phyloP scores from a whole-genome alignment of 176 grass and related monocot genomes.

The Melocanna baccifera region DNA sequence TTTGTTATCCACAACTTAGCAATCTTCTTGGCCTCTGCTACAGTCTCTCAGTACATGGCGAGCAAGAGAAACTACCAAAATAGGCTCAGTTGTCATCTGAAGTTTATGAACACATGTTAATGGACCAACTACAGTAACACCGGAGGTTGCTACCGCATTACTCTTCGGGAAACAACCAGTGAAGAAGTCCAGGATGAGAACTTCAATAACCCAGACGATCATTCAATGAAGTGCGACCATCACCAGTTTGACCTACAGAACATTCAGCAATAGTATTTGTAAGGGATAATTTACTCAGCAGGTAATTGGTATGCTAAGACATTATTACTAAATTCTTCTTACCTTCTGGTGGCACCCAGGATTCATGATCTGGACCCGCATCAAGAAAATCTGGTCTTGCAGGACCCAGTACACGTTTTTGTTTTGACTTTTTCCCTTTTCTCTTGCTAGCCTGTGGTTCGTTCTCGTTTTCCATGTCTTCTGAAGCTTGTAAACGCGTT shows the following conservation, averaged over 20 bases:
- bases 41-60: background rate
- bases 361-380: constrained; percentile 48
- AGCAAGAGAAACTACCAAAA: background rate
- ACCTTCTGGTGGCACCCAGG: constrained; percentile 97
- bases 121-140: background rate
- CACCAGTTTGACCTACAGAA: constrained; percentile 92
- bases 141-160: background rate
- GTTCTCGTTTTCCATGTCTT: constrained; percentile 43
- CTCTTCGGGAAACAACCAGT: background rate
- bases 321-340: background rate
- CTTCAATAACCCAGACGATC: constrained; percentile 85
- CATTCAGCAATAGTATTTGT: constrained; percentile 2
- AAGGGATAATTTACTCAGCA: background rate
- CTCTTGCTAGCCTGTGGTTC: constrained; percentile 13
- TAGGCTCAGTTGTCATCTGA: background rate
- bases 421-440: constrained; percentile 54
- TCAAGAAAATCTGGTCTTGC: constrained; percentile 83
- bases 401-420: constrained; percentile 74
- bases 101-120: background rate
- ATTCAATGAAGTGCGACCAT: constrained; percentile 86
- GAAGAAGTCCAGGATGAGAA: background rate
- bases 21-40: background rate
- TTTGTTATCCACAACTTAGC: background rate
- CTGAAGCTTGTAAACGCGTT: constrained; percentile 52
- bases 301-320: constrained; percentile 1